Base-by-base conservation (phyloP, 2,329 filamentous ascomycete genomes). In the Daldinia sp. region DNA sequence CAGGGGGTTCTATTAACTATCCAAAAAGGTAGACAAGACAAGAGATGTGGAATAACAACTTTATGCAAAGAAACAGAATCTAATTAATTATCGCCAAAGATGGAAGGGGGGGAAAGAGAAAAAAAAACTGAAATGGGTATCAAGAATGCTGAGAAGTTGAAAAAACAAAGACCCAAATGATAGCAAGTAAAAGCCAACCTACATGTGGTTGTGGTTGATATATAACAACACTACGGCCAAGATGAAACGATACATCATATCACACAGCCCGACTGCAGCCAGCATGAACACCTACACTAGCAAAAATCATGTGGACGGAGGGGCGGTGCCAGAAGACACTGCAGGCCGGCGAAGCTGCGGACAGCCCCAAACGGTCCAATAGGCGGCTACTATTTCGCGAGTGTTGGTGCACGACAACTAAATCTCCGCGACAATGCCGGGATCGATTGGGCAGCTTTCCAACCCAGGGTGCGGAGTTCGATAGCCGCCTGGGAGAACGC, bases 341-440 rank as follows among this genome's bases (percentile, higher is more conserved):
- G 41, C 44, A 51, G 15, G 26, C 3, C 46, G 6, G 26, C 26
- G 46, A 50, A 9, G 46, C 46, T 48, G 44, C 44, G 12, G 44
- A 3, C 44, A 3, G 13, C n/a, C 23, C 26, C 26, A 26, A 39
- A 30, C 50, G 28, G 30, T 6, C 59, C 50, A 62, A 62, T 54
- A 51, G 53, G 50, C 28, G 18, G 30, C 7, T 55, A 46, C 46
- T 6, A 48, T 62, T 20, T 6, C 6, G 39, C 28, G n/a, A 54
- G 48, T 26, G 59, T 55, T 62, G 59, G 59, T 28, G 37, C 33
- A 50, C 13, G 7, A 50, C 46, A 13, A 50, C 26, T 30, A 50
- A 48, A 50, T 30, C 13, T 12, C 18, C 51, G 18, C 51, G 33
- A 55, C 28, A 55, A 55, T 10, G 3, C 1, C 4, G 30, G 51